These are phyloP conservation scores for Alisma plantagoaquatica DNA, from an alignment of 106 monocot genomes.

Conservation along the genomic window DNA sequence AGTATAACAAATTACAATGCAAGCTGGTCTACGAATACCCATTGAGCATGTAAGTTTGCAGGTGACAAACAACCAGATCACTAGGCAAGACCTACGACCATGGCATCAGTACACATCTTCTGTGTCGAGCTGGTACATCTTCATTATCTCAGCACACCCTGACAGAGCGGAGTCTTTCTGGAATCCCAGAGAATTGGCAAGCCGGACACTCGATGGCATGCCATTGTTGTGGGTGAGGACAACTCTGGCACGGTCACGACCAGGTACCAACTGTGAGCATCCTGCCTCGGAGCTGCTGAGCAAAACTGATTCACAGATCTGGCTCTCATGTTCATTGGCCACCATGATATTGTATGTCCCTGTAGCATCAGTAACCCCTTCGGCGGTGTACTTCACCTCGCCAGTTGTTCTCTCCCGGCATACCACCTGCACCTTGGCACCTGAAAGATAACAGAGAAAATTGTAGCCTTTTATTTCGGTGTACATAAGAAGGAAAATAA, in stretches of 20 bases:
- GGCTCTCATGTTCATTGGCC: slow-evolving; percentile 46
- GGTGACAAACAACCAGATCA: too few relatives aligned
- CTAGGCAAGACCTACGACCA: too few relatives aligned
- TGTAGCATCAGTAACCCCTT: slow-evolving; percentile 48
- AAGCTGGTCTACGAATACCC: too few relatives aligned
- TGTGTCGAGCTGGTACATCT: slow-evolving; percentile 44
- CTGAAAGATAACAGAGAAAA: too few relatives aligned
- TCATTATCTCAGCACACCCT: slow-evolving; percentile 41
- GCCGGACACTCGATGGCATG: slow-evolving; percentile 42
- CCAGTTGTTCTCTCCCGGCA: slow-evolving; percentile 38
- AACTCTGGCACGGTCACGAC: slow-evolving; percentile 64
- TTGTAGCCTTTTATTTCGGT: too few relatives aligned
- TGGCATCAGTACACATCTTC: slow-evolving; percentile 15
- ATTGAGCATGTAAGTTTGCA: too few relatives aligned
- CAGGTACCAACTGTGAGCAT: slow-evolving; percentile 34
- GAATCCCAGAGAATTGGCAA: slow-evolving; percentile 76
- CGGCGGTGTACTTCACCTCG: slow-evolving; percentile 35
- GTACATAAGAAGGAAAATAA: too few relatives aligned
- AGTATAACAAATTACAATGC: too few relatives aligned
- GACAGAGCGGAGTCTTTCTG: slow-evolving; percentile 27
- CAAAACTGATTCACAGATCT: slow-evolving; percentile 58
- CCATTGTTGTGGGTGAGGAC: slow-evolving; percentile 83
- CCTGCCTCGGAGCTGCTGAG: slow-evolving; percentile 50
- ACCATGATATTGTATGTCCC: slow-evolving; percentile 71
- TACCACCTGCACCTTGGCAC: slow-evolving; percentile 70